phyloP scores from a whole-genome alignment of 2,329 filamentous ascomycete species.

The Colletotrichum tropicicola region DNA sequence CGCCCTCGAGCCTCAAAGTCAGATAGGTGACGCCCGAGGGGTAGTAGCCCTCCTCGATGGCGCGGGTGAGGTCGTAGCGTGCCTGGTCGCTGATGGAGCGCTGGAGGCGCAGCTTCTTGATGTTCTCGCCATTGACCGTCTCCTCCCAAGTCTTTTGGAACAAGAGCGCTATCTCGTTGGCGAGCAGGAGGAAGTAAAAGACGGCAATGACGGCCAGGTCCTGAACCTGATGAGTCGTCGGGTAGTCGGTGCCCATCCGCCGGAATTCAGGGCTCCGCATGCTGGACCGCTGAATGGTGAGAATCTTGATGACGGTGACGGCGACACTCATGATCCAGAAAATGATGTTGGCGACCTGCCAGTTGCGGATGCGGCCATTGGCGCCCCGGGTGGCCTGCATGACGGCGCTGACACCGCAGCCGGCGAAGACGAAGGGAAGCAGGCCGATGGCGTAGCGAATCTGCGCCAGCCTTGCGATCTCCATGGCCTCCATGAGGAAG shows the following conservation, averaged over 20 bases:
- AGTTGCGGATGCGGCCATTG: conserved; percentile 28
- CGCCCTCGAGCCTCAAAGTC: conserved; percentile 25
- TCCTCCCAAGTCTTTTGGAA: conserved; percentile 30
- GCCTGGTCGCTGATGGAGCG: conserved; percentile 28
- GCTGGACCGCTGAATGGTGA: conserved; percentile 25
- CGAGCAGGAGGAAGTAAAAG: conserved; percentile 33
- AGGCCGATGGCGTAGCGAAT: conserved; percentile 33
- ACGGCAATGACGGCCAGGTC: conserved; percentile 34
- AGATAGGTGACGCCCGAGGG: conserved; percentile 27
- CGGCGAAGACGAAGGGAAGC: conserved; percentile 34
- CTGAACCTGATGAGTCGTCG: conserved; percentile 35
- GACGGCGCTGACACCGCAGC: conserved; percentile 26
- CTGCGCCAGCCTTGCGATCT: conserved; percentile 33
- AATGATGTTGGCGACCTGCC: conserved; percentile 33
- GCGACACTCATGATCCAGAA: conserved; percentile 35
- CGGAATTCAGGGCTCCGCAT: conserved; percentile 20
- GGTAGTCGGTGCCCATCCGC: conserved; percentile 30
- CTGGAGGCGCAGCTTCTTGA: conserved; percentile 21
- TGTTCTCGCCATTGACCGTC: conserved; percentile 20
- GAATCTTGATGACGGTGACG: conserved; percentile 35
- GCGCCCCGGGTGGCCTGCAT: conserved; percentile 32
- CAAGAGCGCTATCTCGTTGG: conserved; percentile 28
- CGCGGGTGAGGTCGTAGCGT: conserved; percentile 25
- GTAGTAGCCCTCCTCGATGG: conserved; percentile 29
- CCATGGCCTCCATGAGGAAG: conserved; percentile 35